A percentile compares a stretch with the other conserved stretches of the same genome.
Evolutionary conservation across 805 yeast species (phyloP).

Genomic region (Zygotorulaspora chibaensis): DNA sequence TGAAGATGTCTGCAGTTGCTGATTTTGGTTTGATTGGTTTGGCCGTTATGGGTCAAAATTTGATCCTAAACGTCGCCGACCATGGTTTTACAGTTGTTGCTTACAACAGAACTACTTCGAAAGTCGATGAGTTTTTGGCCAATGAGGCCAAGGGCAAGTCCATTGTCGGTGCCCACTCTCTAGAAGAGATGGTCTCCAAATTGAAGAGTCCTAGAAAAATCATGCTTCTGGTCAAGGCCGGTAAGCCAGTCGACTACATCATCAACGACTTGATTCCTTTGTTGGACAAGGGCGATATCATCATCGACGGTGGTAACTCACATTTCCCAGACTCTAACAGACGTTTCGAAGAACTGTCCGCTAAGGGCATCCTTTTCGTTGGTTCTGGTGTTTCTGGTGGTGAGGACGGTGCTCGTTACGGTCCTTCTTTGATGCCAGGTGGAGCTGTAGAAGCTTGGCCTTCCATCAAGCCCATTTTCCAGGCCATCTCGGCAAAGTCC

Average conservation of each 20-base stretch:
- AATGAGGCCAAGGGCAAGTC: conserved; percentile 98
- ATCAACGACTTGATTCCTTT: conserved; percentile 83
- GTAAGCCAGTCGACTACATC: conserved; percentile 88
- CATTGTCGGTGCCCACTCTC: conserved; percentile 90
- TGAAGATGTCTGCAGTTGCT: conserved; percentile 35
- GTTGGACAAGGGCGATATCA: conserved; percentile 94
- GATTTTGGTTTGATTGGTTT: conserved; percentile 98
- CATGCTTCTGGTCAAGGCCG: conserved; percentile 92
- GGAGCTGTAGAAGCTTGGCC: conserved; percentile 99
- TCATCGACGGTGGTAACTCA: conserved; percentile 99
- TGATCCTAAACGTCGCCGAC: conserved; percentile 96
- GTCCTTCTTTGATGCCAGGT: conserved; percentile 99
- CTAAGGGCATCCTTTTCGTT: conserved; percentile 84
- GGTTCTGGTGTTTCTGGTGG: conserved; percentile 99
- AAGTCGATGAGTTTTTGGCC: conserved; percentile 89
- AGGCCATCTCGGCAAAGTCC: conserved; percentile 89
- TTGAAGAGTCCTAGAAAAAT: conserved; percentile 97
- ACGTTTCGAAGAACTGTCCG: conserved; percentile 84
- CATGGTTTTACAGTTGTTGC: conserved; percentile 98
- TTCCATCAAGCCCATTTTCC: conserved; percentile 93
- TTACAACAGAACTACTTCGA: conserved; percentile 94
- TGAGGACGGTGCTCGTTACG: conserved; percentile 99
- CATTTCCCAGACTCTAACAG: conserved; percentile 99
- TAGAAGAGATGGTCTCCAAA: conserved; percentile 80
- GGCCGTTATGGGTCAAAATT: conserved; percentile 99